A percentile compares a stretch with the other conserved stretches of the same genome.
phyloP scores from a whole-genome alignment of 805 yeast genomes.

The Kazachstania kunashirensis region DNA sequence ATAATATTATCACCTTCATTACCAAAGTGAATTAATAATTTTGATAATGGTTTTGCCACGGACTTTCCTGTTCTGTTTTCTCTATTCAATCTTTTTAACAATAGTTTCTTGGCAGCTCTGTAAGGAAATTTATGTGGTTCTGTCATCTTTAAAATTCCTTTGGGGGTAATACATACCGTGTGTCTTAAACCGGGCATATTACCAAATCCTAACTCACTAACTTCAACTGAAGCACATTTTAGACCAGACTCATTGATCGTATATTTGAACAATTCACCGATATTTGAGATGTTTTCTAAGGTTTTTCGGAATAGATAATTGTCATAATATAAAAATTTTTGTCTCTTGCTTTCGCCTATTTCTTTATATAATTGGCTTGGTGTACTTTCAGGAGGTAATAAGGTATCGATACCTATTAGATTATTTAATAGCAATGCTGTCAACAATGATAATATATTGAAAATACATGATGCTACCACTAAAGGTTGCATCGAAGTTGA shows the following conservation, averaged over 20 bases:
- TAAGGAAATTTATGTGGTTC: background rate
- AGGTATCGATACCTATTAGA: background rate
- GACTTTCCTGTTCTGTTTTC: no score
- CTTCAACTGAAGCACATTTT: background rate
- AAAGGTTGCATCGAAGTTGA: background rate
- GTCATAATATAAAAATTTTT: background rate
- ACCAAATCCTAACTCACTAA: background rate
- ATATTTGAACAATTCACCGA: background rate
- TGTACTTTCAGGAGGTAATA: background rate
- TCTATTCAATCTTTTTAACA: no score
- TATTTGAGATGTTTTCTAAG: background rate
- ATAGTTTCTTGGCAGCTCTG: no score
- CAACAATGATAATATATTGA: background rate
- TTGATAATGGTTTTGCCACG: no score
- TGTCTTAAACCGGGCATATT: background rate
- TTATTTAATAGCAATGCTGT: background rate
- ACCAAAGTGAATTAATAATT: no score
- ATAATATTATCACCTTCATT: no score
- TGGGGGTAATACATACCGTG: background rate
- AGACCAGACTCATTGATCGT: background rate
- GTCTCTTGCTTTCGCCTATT: background rate
- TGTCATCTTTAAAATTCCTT: background rate
- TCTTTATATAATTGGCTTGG: background rate
- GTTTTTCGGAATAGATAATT: background rate
- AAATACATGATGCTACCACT: background rate